Evolutionary conservation across 108 stramenopile species (phyloP).

Genomic region (Nitzschia palea): DNA sequence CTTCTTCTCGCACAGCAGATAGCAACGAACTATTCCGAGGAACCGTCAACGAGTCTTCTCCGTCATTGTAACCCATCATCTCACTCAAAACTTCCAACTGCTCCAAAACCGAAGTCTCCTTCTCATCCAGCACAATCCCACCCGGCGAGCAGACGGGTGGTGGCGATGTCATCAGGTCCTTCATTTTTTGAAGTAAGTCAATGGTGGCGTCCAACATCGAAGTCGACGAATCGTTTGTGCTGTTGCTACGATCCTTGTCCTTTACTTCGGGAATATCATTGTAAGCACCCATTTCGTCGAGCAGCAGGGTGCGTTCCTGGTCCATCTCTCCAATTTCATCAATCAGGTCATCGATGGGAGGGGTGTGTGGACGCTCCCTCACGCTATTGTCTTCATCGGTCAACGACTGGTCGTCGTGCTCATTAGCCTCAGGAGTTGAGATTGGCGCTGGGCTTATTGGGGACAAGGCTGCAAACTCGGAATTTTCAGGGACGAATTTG

Average conservation of each 20-base stretch:
- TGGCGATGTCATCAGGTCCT: slow-evolving; percentile 15
- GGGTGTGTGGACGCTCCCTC: background rate
- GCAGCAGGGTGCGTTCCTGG: slow-evolving; percentile 20
- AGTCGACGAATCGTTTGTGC: background rate
- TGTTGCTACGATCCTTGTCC: too few relatives aligned
- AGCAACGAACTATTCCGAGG: background rate
- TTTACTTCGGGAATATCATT: background rate
- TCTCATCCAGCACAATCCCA: background rate
- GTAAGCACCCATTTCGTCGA: slow-evolving; percentile 20
- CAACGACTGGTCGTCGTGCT: background rate
- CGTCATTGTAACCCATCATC: slow-evolving; percentile 17
- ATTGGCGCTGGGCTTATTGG: background rate
- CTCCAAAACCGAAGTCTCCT: slow-evolving; percentile 30
- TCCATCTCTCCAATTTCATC: slow-evolving; percentile 35
- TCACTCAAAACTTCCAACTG: slow-evolving; percentile 30
- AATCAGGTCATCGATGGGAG: slow-evolving; percentile 6
- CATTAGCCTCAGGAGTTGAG: background rate
- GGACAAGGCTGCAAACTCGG: background rate
- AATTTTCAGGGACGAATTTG: background rate
- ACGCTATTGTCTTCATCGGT: background rate
- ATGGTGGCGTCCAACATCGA: slow-evolving; percentile 26
- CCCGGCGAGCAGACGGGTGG: background rate
- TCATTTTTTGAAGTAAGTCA: slow-evolving; percentile 18
- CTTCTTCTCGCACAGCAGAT: background rate
- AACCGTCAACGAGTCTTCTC: background rate